phyloP scores from a whole-genome alignment of 2,329 filamentous ascomycete genomes.

The Exophiala calicioides region DNA sequence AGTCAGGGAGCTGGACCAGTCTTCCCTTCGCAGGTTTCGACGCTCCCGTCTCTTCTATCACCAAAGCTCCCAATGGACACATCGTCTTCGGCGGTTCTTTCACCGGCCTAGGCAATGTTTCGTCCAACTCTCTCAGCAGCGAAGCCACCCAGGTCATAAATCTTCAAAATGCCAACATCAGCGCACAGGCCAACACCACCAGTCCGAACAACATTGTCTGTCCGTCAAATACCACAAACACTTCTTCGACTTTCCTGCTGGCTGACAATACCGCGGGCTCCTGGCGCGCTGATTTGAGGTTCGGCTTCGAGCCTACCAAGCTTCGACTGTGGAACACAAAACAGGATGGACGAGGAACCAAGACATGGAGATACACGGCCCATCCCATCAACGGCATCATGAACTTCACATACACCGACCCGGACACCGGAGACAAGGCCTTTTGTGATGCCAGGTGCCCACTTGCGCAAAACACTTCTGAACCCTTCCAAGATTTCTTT shows the following conservation, averaged over 20 bases:
- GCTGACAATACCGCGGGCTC: constrained; percentile 72
- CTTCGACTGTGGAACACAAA: constrained; percentile 86
- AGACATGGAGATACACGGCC: constrained; percentile 82
- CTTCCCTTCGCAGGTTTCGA: constrained; percentile 94
- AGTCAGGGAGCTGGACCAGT: constrained; percentile 67
- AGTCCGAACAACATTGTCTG: constrained; percentile 79
- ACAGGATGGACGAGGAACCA: constrained; percentile 79
- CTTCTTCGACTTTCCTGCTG: constrained; percentile 78
- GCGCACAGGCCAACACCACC: constrained; percentile 56
- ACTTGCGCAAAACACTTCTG: constrained; percentile 68
- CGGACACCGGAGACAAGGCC: constrained; percentile 63
- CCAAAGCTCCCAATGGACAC: constrained; percentile 75
- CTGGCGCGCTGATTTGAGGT: constrained; percentile 81
- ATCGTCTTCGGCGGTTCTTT: constrained; percentile 92
- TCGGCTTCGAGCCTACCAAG: constrained; percentile 83
- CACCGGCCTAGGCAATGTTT: constrained; percentile 74
- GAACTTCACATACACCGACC: constrained; percentile 90
- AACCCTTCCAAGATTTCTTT: constrained; percentile 80
- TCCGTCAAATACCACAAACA: constrained; percentile 66
- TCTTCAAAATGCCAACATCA: constrained; percentile 74
- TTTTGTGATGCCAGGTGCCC: constrained; percentile 83
- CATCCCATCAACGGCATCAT: constrained; percentile 88
- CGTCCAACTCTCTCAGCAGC: constrained; percentile 49
- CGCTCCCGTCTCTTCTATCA: constrained; percentile 83
- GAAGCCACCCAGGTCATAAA: constrained; percentile 75